A percentile compares a stretch with the other conserved stretches of the same genome.
These are phyloP conservation scores for Adansonia digitata DNA, from an alignment of 345 rosid genomes.

Conservation along the genomic window DNA sequence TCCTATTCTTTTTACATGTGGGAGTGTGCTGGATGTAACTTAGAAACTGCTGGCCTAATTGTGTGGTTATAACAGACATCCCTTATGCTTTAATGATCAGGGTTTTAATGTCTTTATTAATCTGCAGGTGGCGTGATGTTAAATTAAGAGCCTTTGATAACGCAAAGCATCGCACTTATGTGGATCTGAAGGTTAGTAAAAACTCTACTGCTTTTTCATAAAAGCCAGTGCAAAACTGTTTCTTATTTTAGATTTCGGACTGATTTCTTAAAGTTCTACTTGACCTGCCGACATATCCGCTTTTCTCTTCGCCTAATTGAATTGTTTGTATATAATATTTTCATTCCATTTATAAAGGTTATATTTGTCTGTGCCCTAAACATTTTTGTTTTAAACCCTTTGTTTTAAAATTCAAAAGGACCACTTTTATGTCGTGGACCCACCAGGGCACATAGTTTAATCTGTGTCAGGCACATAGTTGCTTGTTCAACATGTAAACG, in stretches of 20 bases:
- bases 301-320: neutral
- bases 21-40: neutral
- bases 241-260: neutral
- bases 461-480: conserved; percentile 19
- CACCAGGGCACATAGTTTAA: conserved; percentile 11
- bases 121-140: conserved; percentile 92
- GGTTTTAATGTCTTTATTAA: neutral
- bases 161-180: conserved; percentile 92
- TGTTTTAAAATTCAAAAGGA: conserved; percentile 10
- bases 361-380: conserved; percentile 1
- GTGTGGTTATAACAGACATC: neutral
- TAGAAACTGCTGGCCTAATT: neutral
- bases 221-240: neutral
- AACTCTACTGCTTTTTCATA: too few relatives aligned
- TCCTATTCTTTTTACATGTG: neutral
- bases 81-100: neutral
- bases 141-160: conserved; percentile 81
- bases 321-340: neutral
- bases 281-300: neutral
- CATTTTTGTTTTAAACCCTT: neutral
- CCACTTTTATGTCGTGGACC: conserved; percentile 15
- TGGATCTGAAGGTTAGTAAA: conserved; percentile 73
- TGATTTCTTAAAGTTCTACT: neutral
- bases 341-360: neutral
- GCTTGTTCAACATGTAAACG: conserved; percentile 36